Evolutionary conservation across 352 stramenopile genomes (phyloP).

Genomic region (Globisporangium lucens): DNA sequence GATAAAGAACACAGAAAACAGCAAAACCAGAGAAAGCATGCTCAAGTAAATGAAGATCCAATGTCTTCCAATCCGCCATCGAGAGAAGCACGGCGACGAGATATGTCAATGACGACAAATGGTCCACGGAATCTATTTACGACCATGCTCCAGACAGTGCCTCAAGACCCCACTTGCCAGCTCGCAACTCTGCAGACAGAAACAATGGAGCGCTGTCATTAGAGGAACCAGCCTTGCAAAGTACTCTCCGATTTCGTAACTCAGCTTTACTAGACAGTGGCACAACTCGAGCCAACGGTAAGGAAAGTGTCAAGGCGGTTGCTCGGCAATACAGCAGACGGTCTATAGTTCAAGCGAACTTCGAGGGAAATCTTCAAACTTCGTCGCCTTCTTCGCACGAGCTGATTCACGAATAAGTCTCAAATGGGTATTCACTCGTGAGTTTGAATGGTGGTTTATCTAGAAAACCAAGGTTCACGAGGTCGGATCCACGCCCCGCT

Average conservation of each 20-base stretch:
- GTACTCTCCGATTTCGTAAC: constrained; percentile 27
- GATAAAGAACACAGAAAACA: constrained; percentile 9
- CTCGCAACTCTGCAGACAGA: not conserved
- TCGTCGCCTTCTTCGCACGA: not conserved
- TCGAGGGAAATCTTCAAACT: not conserved
- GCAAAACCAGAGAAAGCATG: not conserved
- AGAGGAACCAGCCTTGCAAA: not conserved
- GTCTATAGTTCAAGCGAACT: constrained; percentile 11
- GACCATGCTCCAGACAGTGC: constrained; percentile 22
- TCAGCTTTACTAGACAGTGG: constrained; percentile 34
- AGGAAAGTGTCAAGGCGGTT: constrained; percentile 11
- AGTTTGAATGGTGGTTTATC: not conserved
- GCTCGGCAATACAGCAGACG: constrained; percentile 24
- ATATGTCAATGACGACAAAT: constrained; percentile 23
- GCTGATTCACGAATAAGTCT: not conserved
- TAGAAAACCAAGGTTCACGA: not conserved
- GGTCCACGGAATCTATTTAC: constrained; percentile 24
- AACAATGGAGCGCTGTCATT: not conserved
- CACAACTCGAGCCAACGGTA: not conserved
- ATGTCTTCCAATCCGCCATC: not conserved
- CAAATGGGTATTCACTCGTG: not conserved
- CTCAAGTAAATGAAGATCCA: too few relatives aligned
- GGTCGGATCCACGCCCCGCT: constrained; percentile 30
- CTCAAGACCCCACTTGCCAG: constrained; percentile 5
- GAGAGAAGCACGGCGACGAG: not conserved